Conservation (phyloP, 768 basidiomycete genomes). For the Pulveroboletus sp. region DNA sequence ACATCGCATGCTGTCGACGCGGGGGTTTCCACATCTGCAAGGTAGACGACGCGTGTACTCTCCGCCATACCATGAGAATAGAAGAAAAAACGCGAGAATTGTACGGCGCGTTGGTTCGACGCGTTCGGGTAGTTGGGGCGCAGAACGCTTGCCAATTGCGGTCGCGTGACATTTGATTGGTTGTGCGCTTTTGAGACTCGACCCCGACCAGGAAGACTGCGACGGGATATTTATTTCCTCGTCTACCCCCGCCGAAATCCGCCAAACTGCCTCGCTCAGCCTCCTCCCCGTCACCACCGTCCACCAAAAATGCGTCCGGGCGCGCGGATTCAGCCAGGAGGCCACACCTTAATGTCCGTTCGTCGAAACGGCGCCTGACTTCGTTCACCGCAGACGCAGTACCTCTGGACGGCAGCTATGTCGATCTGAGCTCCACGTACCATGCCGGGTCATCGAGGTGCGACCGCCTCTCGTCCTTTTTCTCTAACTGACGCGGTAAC, state of each 20-base stretch:
- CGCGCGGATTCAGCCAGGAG: constrained; percentile 47
- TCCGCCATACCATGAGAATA: too few relatives aligned
- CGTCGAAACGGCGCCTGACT: constrained; percentile 24
- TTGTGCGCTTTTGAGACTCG: constrained; percentile 1
- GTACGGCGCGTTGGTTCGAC: constrained; percentile 11
- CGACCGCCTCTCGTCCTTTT: constrained; percentile 16
- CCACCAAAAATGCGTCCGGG: constrained; percentile 47
- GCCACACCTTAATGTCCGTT: constrained; percentile 30
- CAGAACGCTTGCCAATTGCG: too few relatives aligned
- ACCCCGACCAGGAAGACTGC: constrained; percentile 1
- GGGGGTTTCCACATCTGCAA: constrained; percentile 42
- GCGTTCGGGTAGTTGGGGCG: too few relatives aligned
- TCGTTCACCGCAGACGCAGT: constrained; percentile 19
- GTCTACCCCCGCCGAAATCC: constrained; percentile 12
- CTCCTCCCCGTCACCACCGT: constrained; percentile 73
- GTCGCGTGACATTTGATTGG: background rate
- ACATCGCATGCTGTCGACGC: constrained; percentile 7
- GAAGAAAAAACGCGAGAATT: background rate
- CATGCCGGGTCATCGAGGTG: constrained; percentile 82
- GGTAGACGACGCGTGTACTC: constrained; percentile 35
- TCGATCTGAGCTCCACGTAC: constrained; percentile 85
- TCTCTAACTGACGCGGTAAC: constrained; percentile 19
- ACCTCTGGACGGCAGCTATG: constrained; percentile 29
- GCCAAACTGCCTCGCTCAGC: constrained; percentile 75
- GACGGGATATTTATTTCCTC: background rate